phyloP scores from a whole-genome alignment of 176 grass and related monocot species.

The Oryza nivara region DNA sequence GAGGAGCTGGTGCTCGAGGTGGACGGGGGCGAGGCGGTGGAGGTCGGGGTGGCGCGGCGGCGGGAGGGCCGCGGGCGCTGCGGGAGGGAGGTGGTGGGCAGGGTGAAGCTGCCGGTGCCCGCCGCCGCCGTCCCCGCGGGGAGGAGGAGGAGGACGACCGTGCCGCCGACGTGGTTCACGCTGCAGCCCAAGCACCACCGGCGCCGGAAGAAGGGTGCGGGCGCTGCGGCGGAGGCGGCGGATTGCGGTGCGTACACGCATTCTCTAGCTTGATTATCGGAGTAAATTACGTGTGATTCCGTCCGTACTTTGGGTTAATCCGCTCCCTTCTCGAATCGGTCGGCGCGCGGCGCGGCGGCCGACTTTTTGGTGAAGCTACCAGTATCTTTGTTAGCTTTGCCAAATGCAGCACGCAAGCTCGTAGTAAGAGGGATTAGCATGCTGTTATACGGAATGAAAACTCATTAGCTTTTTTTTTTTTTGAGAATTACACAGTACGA shows the following conservation, averaged over 20 bases:
- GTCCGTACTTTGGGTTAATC: conserved; percentile 11
- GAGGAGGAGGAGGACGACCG: conserved; percentile 37
- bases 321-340: conserved; percentile 13
- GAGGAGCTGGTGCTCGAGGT: conserved; percentile 71
- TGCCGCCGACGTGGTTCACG: conserved; percentile 74
- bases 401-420: conserved; percentile 42
- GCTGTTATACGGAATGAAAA: conserved; percentile 22
- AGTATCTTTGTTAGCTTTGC: not conserved
- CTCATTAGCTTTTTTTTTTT: too few species aligned
- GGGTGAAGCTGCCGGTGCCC: conserved; percentile 45
- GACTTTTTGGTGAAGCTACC: conserved; percentile 17
- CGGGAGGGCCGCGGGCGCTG: not conserved
- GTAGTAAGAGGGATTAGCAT: not conserved
- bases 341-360: conserved; percentile 1
- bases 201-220: conserved; percentile 7
- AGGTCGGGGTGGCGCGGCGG: conserved; percentile 59
- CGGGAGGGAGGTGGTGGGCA: conserved; percentile 65
- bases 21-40: conserved; percentile 25
- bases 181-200: conserved; percentile 57
- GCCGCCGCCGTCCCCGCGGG: not conserved
- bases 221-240: not conserved
- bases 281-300: not conserved
- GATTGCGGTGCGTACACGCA: conserved; percentile 62
- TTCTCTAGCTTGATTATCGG: conserved; percentile 1
- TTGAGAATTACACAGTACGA: too few species aligned